Conservation (phyloP, 192 early-diverging fungal genomes). For the Dissophora globulifera region DNA sequence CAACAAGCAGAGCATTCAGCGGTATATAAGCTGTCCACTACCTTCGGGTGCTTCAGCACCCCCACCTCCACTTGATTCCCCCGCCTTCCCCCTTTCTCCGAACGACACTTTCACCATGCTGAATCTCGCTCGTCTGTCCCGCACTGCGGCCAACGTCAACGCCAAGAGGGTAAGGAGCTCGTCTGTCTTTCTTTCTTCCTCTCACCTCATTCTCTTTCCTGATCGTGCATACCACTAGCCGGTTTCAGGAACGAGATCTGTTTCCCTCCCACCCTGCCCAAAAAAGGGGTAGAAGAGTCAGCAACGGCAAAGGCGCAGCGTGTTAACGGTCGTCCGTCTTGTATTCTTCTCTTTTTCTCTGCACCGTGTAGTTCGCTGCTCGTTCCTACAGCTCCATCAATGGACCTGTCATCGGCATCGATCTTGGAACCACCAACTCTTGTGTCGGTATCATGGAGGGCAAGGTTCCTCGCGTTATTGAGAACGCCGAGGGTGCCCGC, state of each 20-base stretch:
- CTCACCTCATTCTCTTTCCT: not conserved
- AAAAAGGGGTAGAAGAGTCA: not conserved
- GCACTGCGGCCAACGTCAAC: slow-evolving; percentile 23
- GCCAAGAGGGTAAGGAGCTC: slow-evolving; percentile 33
- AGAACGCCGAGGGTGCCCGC: slow-evolving; percentile 95
- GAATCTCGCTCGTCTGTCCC: slow-evolving; percentile 52
- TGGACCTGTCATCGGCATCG: slow-evolving; percentile 94
- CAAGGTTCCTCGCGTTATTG: slow-evolving; percentile 95
- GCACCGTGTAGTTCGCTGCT: slow-evolving; percentile 32
- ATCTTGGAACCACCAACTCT: slow-evolving; percentile 99
- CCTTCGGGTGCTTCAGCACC: not conserved
- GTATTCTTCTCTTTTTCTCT: too few relatives aligned
- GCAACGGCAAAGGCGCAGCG: too few relatives aligned
- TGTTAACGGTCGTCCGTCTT: too few relatives aligned
- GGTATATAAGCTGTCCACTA: not conserved
- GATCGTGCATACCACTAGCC: not conserved
- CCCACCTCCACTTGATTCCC: slow-evolving; percentile 11
- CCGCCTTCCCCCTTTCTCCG: not conserved
- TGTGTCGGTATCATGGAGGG: slow-evolving; percentile 99
- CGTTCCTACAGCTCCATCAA: slow-evolving; percentile 67
- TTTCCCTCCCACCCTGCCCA: too few relatives aligned
- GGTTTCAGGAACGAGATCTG: slow-evolving; percentile 12
- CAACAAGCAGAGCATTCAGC: slow-evolving; percentile 18
- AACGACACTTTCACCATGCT: slow-evolving; percentile 19
- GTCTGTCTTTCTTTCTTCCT: not conserved